phyloP scores from a whole-genome alignment of 2,329 filamentous ascomycete species.

The Plectosphaerella plurivora region DNA sequence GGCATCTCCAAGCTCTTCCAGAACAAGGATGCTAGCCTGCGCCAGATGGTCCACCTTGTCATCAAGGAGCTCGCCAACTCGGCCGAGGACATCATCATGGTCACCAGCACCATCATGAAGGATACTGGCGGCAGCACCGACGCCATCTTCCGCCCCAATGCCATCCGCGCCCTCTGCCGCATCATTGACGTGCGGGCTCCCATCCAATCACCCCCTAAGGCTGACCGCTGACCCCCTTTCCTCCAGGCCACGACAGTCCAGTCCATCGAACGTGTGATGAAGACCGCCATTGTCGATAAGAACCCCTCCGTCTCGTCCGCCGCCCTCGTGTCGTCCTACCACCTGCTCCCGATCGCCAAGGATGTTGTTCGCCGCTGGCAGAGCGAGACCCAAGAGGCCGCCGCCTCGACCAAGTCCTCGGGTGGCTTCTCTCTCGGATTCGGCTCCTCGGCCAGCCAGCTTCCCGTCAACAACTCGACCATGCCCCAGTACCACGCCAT shows the following conservation, averaged over 20 bases:
- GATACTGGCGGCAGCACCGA: constrained; percentile 95
- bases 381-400: constrained; percentile 96
- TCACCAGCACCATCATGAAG: constrained; percentile 99
- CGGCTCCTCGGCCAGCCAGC: constrained; percentile 68
- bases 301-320: constrained; percentile 96
- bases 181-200: constrained; percentile 78
- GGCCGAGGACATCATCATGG: constrained; percentile 99
- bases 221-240: constrained; percentile 4
- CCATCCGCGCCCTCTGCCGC: constrained; percentile 89
- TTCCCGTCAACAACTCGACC: constrained; percentile 85
- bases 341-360: constrained; percentile 90
- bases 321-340: constrained; percentile 93
- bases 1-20: constrained; percentile 99
- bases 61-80: constrained; percentile 96
- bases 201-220: constrained; percentile 10
- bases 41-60: constrained; percentile 97
- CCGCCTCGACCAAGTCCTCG: constrained; percentile 82
- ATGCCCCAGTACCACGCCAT: constrained; percentile 99
- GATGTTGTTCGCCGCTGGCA: constrained; percentile 98
- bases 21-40: constrained; percentile 96
- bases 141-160: constrained; percentile 89
- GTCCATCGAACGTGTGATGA: constrained; percentile 96
- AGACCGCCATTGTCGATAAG: constrained; percentile 98
- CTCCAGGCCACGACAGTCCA: constrained; percentile 84
- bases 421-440: constrained; percentile 90